Percentiles rank a stretch among this genome's conserved stretches.
Conservation (phyloP, 1,139 yeast genomes). For the Zygosaccharomyces pseudobailii region DNA sequence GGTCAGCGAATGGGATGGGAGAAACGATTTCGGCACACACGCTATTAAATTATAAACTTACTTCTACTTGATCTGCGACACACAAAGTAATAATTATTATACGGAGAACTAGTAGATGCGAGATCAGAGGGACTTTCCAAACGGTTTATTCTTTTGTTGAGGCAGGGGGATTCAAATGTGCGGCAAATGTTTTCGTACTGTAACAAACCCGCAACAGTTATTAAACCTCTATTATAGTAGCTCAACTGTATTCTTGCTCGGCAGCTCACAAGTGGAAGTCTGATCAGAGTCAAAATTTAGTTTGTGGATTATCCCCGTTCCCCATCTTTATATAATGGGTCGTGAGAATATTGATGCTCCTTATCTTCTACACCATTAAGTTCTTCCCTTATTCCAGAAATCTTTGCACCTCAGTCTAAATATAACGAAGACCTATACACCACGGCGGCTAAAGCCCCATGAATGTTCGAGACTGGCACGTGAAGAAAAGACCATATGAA, state of each 20-base stretch:
- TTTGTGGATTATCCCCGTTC: neutral
- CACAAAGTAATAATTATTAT: neutral
- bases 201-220: neutral
- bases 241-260: neutral
- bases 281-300: too few species aligned
- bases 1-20: neutral
- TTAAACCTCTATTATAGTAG: neutral
- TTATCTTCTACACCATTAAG: neutral
- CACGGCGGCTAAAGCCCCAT: neutral
- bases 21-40: neutral
- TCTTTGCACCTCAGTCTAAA: neutral
- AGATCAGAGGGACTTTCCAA: neutral
- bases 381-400: neutral
- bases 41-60: constrained; percentile 3
- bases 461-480: neutral
- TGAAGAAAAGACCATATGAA: neutral
- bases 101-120: neutral
- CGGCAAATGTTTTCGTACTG: neutral
- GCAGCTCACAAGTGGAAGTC: neutral
- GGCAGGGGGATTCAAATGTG: neutral
- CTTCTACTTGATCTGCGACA: constrained; percentile 1
- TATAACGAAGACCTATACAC: neutral
- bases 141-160: neutral
- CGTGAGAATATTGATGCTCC: neutral
- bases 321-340: neutral